Percentiles rank a stretch among this genome's conserved stretches.
Evolutionary conservation across 805 yeast genomes (phyloP).

Genomic region (Ogataea corticis): DNA sequence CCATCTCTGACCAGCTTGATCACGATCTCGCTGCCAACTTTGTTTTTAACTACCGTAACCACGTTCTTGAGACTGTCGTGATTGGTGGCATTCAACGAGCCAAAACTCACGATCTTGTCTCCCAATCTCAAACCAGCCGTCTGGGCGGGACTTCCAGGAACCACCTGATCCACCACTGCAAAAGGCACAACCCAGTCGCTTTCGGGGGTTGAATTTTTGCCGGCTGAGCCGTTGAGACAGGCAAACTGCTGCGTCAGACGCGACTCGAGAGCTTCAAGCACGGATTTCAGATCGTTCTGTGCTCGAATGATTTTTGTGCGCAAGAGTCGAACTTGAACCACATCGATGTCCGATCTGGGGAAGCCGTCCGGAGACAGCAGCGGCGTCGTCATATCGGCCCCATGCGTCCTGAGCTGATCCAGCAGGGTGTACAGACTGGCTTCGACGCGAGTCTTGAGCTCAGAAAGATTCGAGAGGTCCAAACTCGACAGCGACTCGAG

Average conservation of each 20-base stretch:
- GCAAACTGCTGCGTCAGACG: conserved; percentile 43
- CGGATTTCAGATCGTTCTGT: conserved; percentile 62
- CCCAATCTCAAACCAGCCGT: conserved; percentile 49
- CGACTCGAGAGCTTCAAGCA: conserved; percentile 48
- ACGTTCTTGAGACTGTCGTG: conserved; percentile 50
- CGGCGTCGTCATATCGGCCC: conserved; percentile 58
- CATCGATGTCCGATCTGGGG: conserved; percentile 83
- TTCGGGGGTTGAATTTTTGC: conserved; percentile 9
- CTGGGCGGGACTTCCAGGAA: conserved; percentile 55
- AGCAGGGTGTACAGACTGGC: conserved; percentile 41
- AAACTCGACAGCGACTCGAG: conserved; percentile 11
- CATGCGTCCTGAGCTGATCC: conserved; percentile 38
- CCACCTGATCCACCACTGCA: conserved; percentile 54
- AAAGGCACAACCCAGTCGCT: conserved; percentile 43
- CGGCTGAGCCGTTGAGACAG: neutral
- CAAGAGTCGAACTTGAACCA: conserved; percentile 61
- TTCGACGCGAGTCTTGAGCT: conserved; percentile 42
- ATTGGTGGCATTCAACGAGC: conserved; percentile 49
- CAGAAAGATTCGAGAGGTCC: conserved; percentile 26
- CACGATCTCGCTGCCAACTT: conserved; percentile 21
- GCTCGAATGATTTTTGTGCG: conserved; percentile 66
- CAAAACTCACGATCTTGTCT: conserved; percentile 59
- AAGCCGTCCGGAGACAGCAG: conserved; percentile 74
- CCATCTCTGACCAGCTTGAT: conserved; percentile 27
- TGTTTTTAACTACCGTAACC: conserved; percentile 43